These are phyloP conservation scores for Candida pseudoviswanathii DNA, from an alignment of 1,139 yeast species.

Conservation along the genomic window DNA sequence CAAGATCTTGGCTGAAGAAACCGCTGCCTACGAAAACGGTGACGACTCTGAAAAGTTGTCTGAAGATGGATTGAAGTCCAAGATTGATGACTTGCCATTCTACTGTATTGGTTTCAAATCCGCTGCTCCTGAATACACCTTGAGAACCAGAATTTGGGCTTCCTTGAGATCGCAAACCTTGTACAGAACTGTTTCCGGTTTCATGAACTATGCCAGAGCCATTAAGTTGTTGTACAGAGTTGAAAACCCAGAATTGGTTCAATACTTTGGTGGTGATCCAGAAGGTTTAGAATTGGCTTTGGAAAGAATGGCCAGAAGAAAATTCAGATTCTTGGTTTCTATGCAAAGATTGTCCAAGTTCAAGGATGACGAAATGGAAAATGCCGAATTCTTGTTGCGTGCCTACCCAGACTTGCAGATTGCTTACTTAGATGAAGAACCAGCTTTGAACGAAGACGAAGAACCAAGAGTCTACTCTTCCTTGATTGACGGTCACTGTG, in stretches of 20 bases:
- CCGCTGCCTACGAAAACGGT: conserved; percentile 80
- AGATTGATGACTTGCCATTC: conserved; percentile 43
- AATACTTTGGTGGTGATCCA: conserved; percentile 29
- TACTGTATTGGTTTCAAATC: conserved; percentile 55
- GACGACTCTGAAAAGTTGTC: conserved; percentile 62
- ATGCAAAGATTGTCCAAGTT: conserved; percentile 45
- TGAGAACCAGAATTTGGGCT: conserved; percentile 61
- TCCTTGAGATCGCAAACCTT: conserved; percentile 57
- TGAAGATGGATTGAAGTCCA: conserved; percentile 33
- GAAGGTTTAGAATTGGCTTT: conserved; percentile 56
- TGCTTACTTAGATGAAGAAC: conserved; percentile 42
- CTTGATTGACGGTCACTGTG: conserved; percentile 49
- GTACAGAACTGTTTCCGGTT: conserved; percentile 56
- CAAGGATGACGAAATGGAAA: conserved; percentile 37
- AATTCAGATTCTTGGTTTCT: conserved; percentile 81
- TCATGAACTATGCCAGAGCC: conserved; percentile 58
- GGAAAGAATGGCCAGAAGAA: conserved; percentile 99
- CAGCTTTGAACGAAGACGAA: conserved; percentile 26
- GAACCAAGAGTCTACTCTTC: conserved; percentile 61
- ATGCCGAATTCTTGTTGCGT: conserved; percentile 36
- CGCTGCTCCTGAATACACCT: conserved; percentile 54
- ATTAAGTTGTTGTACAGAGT: conserved; percentile 50
- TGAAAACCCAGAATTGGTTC: conserved; percentile 33
- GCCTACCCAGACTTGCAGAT: conserved; percentile 52
- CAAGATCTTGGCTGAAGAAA: conserved; percentile 53